These are phyloP conservation scores for Clonostachys rosea DNA, from an alignment of 2,329 filamentous ascomycete species.

Conservation along the genomic window DNA sequence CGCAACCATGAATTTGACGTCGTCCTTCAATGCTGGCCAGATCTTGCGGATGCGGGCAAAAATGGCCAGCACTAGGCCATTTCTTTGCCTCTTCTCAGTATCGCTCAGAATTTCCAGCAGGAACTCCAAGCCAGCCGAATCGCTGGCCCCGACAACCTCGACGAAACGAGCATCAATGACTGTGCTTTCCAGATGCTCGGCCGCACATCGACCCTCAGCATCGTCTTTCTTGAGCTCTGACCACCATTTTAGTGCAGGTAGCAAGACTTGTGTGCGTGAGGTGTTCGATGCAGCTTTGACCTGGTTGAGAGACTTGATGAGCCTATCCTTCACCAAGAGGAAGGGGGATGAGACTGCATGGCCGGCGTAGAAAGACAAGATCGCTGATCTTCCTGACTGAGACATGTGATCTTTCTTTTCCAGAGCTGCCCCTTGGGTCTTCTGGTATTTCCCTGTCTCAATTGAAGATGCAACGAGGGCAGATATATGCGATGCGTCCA, in stretches of 20 bases:
- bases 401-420: slow-evolving; percentile 46
- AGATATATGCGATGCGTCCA: slow-evolving; percentile 69
- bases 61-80: slow-evolving; percentile 55
- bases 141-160: slow-evolving; percentile 49
- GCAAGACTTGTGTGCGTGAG: slow-evolving; percentile 68
- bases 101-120: slow-evolving; percentile 42
- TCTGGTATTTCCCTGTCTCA: slow-evolving; percentile 32
- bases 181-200: slow-evolving; percentile 34
- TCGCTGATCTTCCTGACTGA: slow-evolving; percentile 56
- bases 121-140: slow-evolving; percentile 43
- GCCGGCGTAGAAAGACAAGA: slow-evolving; percentile 69
- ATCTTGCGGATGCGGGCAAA: slow-evolving; percentile 67
- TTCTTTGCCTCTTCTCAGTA: slow-evolving; percentile 26
- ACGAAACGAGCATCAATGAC: slow-evolving; percentile 38
- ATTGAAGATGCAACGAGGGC: slow-evolving; percentile 47
- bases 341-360: slow-evolving; percentile 69
- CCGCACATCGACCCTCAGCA: slow-evolving; percentile 32
- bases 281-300: slow-evolving; percentile 67
- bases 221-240: slow-evolving; percentile 46
- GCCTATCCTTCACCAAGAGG: slow-evolving; percentile 60
- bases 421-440: slow-evolving; percentile 18
- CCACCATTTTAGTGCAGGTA: slow-evolving; percentile 73
- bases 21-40: slow-evolving; percentile 68
- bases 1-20: slow-evolving; percentile 54
- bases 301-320: slow-evolving; percentile 69